A percentile compares a stretch with the other conserved stretches of the same genome.
phyloP scores from a whole-genome alignment of 176 grass and related monocot species.

The Echinochloa phyllopogon region DNA sequence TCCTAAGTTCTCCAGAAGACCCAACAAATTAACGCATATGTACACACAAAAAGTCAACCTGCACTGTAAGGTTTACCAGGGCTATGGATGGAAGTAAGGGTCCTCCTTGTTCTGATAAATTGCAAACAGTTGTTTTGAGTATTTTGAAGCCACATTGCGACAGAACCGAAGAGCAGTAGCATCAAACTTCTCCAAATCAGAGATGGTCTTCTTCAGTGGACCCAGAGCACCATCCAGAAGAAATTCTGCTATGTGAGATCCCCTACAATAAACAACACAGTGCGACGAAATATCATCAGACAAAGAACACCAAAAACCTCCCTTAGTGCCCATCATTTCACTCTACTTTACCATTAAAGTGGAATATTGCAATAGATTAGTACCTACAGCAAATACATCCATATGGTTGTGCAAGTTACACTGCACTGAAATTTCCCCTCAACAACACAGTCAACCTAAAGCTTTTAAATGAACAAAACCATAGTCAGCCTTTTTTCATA shows the following conservation, averaged over 20 bases:
- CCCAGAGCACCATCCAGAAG: conserved; percentile 64
- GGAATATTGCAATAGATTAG: background rate
- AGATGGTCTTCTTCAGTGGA: conserved; percentile 60
- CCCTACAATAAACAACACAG: conserved; percentile 47
- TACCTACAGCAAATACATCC: background rate
- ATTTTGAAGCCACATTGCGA: conserved; percentile 49
- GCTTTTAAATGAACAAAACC: background rate
- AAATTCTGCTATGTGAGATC: conserved; percentile 66
- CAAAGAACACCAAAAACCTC: background rate
- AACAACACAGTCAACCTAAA: background rate
- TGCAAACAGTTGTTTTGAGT: conserved; percentile 77
- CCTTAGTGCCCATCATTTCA: background rate
- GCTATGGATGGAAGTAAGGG: conserved; percentile 58
- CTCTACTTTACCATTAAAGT: background rate
- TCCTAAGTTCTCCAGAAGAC: conserved; percentile 25
- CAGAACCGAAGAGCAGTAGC: conserved; percentile 45
- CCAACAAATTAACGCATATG: conserved; percentile 4
- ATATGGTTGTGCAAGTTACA: background rate
- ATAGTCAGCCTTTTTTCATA: background rate
- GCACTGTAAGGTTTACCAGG: background rate
- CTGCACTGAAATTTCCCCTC: background rate
- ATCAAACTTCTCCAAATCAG: conserved; percentile 59
- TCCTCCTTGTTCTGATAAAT: conserved; percentile 79
- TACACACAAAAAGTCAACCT: conserved; percentile 12
- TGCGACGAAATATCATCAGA: conserved; percentile 18